Conservation (phyloP, 805 yeast genomes). For the Aciculoconidium aculeatum region DNA sequence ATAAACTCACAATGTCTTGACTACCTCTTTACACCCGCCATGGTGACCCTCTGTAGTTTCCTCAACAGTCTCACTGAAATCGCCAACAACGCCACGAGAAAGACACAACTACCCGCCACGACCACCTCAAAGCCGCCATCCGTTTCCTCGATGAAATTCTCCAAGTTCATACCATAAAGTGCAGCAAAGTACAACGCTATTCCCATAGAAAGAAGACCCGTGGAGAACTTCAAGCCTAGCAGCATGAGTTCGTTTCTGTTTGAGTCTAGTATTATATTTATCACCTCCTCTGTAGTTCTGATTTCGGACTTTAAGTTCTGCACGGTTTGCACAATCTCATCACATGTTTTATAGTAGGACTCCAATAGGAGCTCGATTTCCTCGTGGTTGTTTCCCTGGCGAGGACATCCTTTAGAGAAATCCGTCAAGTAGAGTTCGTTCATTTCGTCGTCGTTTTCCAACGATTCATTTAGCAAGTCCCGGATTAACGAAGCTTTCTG, state of each 20-base stretch:
- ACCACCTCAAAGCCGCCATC: constrained; percentile 56
- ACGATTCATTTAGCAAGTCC: constrained; percentile 75
- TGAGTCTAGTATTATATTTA: constrained; percentile 86
- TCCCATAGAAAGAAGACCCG: constrained; percentile 79
- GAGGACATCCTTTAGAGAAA: constrained; percentile 35
- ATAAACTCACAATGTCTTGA: constrained; percentile 1
- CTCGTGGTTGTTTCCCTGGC: constrained; percentile 61
- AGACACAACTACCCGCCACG: constrained; percentile 39
- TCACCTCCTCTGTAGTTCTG: constrained; percentile 89
- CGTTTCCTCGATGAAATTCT: constrained; percentile 83
- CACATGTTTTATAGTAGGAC: constrained; percentile 84
- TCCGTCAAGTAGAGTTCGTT: constrained; percentile 77
- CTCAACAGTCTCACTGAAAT: constrained; percentile 54
- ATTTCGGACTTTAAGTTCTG: constrained; percentile 78
- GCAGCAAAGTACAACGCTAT: constrained; percentile 78
- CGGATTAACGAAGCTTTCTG: constrained; percentile 80
- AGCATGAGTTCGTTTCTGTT: constrained; percentile 91
- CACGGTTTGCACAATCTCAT: constrained; percentile 89
- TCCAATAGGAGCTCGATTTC: constrained; percentile 90
- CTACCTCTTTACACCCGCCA: constrained; percentile 38
- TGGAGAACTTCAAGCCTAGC: constrained; percentile 74
- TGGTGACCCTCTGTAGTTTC: constrained; percentile 67
- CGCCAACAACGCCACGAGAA: constrained; percentile 41
- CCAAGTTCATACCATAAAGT: constrained; percentile 92
- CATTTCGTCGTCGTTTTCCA: constrained; percentile 84